These are phyloP conservation scores for Beauveria sp. DNA, from an alignment of 2,329 filamentous ascomycete genomes.

Conservation along the genomic window DNA sequence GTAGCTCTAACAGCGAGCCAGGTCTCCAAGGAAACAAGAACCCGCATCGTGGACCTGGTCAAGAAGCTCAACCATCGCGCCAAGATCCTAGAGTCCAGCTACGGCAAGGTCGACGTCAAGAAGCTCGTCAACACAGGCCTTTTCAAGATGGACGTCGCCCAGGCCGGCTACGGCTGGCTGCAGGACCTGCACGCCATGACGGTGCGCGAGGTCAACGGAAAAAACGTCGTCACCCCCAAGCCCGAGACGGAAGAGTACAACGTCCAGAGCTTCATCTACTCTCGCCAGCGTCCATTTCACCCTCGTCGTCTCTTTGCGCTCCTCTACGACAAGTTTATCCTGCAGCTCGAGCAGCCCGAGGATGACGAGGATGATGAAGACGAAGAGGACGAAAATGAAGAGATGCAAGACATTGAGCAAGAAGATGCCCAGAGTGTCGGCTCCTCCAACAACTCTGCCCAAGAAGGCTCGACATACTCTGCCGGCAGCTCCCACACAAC, in stretches of 20 bases:
- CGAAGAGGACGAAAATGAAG: conserved; percentile 23
- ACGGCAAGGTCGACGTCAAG: conserved; percentile 51
- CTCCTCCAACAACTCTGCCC: conserved; percentile 10
- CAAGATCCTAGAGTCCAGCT: conserved; percentile 54
- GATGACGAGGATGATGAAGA: conserved; percentile 25
- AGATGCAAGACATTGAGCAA: conserved; percentile 14
- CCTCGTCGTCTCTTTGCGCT: conserved; percentile 37
- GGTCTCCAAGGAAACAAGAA: conserved; percentile 33
- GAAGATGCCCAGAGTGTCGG: conserved; percentile 20
- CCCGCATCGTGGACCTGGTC: conserved; percentile 45
- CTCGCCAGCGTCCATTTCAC: conserved; percentile 47
- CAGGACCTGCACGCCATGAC: conserved; percentile 63
- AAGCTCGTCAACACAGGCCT: conserved; percentile 58
- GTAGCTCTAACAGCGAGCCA: conserved; percentile 9
- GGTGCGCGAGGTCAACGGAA: conserved; percentile 43
- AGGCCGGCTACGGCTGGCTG: conserved; percentile 61
- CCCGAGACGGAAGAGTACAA: conserved; percentile 69
- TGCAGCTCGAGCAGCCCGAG: conserved; percentile 37
- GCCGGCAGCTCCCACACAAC: conserved; percentile 11
- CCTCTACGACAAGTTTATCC: conserved; percentile 42
- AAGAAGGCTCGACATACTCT: conserved; percentile 5
- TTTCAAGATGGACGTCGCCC: conserved; percentile 58
- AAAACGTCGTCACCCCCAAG: conserved; percentile 52
- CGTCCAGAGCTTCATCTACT: conserved; percentile 64
- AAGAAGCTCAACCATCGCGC: conserved; percentile 58